Conservation (phyloP, 371 early-diverging fungal species). For the Mucor indicus region DNA sequence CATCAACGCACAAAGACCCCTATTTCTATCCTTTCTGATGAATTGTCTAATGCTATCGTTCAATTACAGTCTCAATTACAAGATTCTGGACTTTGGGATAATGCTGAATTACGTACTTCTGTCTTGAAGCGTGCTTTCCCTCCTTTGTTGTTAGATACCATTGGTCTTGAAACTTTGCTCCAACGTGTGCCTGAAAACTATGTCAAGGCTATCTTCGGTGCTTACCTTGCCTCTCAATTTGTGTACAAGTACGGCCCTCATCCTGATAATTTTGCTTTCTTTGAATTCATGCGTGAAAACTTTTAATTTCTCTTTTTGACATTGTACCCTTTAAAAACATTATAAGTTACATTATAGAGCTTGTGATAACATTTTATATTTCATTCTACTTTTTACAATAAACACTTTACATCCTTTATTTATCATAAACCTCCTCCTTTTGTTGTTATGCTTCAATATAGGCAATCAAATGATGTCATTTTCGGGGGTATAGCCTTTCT, state of each 20-base stretch:
- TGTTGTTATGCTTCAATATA: no score
- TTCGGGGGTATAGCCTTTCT: no score
- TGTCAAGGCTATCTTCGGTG: constrained; percentile 95
- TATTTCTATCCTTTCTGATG: constrained; percentile 87
- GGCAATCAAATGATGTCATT: no score
- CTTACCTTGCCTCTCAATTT: constrained; percentile 92
- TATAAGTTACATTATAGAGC: no score
- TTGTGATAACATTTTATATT: no score
- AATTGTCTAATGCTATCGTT: constrained; percentile 90
- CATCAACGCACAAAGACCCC: constrained; percentile 71
- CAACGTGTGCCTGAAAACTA: constrained; percentile 91
- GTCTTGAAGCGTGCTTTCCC: constrained; percentile 93
- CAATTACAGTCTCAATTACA: constrained; percentile 91
- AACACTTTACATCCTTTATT: no score
- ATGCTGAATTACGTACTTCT: constrained; percentile 73
- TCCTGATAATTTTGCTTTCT: constrained; percentile 97
- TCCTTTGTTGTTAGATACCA: constrained; percentile 79
- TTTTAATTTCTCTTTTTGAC: no score
- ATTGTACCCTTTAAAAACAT: no score
- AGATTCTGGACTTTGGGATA: constrained; percentile 91
- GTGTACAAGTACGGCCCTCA: constrained; percentile 94
- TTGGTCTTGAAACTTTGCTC: constrained; percentile 85
- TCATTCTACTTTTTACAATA: no score
- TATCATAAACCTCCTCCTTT: no score
- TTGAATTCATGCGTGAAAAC: constrained; percentile 85